Percentiles rank a stretch among this genome's conserved stretches.
Evolutionary conservation across 805 yeast species (phyloP).

Genomic region (Candida adriatica): DNA sequence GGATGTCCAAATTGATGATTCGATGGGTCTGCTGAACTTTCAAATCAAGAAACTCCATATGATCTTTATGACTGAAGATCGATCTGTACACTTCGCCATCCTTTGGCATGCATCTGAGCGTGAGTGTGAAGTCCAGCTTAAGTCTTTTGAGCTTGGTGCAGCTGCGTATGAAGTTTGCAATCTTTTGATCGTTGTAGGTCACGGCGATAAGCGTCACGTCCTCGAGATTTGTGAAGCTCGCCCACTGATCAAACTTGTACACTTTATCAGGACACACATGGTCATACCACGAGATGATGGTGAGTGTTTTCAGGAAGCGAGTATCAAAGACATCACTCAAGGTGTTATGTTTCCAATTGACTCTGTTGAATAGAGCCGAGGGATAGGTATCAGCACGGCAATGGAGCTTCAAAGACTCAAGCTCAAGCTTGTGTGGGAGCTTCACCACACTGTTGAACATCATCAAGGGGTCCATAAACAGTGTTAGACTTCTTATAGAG

Average conservation of each 20-base stretch:
- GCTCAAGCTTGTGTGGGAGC: conserved; percentile 24
- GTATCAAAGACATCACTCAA: conserved; percentile 32
- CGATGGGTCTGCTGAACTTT: conserved; percentile 21
- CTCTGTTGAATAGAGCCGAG: conserved; percentile 21
- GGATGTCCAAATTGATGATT: conserved; percentile 16
- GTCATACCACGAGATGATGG: conserved; percentile 38
- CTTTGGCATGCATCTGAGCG: conserved; percentile 27
- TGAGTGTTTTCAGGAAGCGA: conserved; percentile 28
- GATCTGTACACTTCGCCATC: conserved; percentile 28
- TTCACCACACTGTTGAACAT: conserved; percentile 27
- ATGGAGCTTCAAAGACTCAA: conserved; percentile 32
- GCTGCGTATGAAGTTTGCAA: conserved; percentile 26
- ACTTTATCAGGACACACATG: conserved; percentile 26
- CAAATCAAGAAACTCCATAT: conserved; percentile 33
- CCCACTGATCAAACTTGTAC: conserved; percentile 31
- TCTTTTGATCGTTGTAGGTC: conserved; percentile 24
- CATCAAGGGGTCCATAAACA: conserved; percentile 33
- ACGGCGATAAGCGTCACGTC: conserved; percentile 37
- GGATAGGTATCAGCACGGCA: conserved; percentile 35
- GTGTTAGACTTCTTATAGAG: conserved; percentile 20
- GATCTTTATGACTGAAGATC: conserved; percentile 26
- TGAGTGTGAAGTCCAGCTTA: conserved; percentile 33
- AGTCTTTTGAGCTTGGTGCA: conserved; percentile 28
- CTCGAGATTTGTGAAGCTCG: conserved; percentile 28
- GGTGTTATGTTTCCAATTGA: conserved; percentile 16